Percentiles rank a stretch among this genome's conserved stretches.
phyloP scores from a whole-genome alignment of 2,329 filamentous ascomycete species.

The Pestalotiopsis sp. region DNA sequence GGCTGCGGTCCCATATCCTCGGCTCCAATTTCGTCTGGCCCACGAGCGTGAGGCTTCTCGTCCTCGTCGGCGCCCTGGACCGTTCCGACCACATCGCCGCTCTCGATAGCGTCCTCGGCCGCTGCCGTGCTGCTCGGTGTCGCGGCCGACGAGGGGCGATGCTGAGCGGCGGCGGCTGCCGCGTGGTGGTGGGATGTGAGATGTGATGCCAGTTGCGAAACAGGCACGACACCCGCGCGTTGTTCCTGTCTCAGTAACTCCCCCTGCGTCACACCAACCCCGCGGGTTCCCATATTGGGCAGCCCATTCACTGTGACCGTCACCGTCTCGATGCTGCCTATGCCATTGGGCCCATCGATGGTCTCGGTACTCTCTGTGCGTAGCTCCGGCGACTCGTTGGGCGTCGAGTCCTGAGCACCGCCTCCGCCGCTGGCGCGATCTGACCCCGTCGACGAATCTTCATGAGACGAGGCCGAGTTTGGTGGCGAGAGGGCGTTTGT shows the following conservation, averaged over 20 bases:
- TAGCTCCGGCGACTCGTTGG: slow-evolving; percentile 58
- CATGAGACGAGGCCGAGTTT: slow-evolving; percentile 11
- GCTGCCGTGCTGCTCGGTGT: background rate
- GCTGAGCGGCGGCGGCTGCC: background rate
- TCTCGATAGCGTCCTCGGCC: slow-evolving; percentile 24
- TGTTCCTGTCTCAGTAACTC: slow-evolving; percentile 87
- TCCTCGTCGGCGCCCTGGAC: slow-evolving; percentile 51
- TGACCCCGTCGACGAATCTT: slow-evolving; percentile 11
- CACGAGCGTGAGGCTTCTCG: slow-evolving; percentile 78
- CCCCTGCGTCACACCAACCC: slow-evolving; percentile 73
- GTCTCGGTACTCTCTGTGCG: slow-evolving; percentile 78
- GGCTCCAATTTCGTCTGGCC: slow-evolving; percentile 82
- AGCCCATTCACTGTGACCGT: slow-evolving; percentile 75
- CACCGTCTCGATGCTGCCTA: slow-evolving; percentile 80
- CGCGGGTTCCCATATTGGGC: slow-evolving; percentile 53
- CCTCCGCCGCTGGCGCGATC: slow-evolving; percentile 31
- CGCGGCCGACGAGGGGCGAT: background rate
- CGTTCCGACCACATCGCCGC: slow-evolving; percentile 28
- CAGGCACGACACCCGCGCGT: slow-evolving; percentile 76
- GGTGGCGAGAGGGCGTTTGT: slow-evolving; percentile 23
- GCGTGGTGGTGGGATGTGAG: slow-evolving; percentile 24
- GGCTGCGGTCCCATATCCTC: slow-evolving; percentile 81
- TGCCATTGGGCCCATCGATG: slow-evolving; percentile 78
- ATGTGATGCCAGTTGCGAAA: slow-evolving; percentile 57
- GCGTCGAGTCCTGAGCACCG: slow-evolving; percentile 33